These are phyloP conservation scores for Ligustrum vulgare DNA, from an alignment of 257 asterid genomes.

Conservation along the genomic window DNA sequence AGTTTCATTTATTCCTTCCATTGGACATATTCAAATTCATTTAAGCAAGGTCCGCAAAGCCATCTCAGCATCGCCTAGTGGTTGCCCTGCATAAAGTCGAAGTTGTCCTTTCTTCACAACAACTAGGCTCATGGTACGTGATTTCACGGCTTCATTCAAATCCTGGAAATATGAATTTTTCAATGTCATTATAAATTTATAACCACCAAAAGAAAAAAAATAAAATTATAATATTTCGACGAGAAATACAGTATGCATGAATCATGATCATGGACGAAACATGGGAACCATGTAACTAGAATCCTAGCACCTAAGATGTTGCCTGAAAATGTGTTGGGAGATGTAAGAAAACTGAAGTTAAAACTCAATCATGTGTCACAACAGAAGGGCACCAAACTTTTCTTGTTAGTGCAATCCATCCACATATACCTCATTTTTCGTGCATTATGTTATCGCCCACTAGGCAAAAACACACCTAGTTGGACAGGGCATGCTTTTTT, in stretches of 20 bases:
- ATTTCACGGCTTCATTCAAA: constrained; percentile 46
- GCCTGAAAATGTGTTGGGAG: too few species aligned
- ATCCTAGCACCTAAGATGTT: too few species aligned
- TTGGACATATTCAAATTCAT: constrained; percentile 23
- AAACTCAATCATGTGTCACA: too few species aligned
- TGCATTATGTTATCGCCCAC: too few species aligned
- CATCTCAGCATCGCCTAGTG: constrained; percentile 76
- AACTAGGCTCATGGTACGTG: constrained; percentile 39
- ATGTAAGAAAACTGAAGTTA: too few species aligned
- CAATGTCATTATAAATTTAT: constrained; percentile 4
- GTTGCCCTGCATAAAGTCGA: constrained; percentile 84
- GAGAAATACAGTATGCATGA: not conserved
- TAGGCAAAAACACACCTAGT: too few species aligned
- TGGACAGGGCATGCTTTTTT: too few species aligned
- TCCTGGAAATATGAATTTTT: constrained; percentile 48
- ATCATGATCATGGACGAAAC: not conserved
- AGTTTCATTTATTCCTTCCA: not conserved
- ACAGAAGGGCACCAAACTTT: too few species aligned
- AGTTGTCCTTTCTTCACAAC: constrained; percentile 86
- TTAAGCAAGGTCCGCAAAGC: constrained; percentile 52
- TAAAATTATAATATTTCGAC: not conserved
- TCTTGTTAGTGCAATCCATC: too few species aligned
- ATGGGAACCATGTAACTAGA: too few species aligned
- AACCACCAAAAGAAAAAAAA: not conserved
- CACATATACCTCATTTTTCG: too few species aligned